These are phyloP conservation scores for Capsella rubella DNA, from an alignment of 441 rosid genomes.

Conservation along the genomic window DNA sequence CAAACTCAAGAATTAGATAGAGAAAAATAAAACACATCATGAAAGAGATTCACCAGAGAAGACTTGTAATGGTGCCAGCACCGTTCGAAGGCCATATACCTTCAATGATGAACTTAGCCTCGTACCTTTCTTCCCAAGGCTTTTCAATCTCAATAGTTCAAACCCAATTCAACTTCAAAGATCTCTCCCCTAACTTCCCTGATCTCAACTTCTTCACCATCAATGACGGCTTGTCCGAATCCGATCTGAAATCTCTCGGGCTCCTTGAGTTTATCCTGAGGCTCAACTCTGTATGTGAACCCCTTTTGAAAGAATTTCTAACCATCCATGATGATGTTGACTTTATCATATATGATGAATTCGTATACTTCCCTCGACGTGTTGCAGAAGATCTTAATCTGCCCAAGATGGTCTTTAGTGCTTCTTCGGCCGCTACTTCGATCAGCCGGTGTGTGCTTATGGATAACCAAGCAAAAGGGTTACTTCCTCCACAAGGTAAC, in stretches of 20 bases:
- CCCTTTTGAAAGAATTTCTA: constrained; percentile 40
- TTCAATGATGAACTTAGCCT: constrained; percentile 55
- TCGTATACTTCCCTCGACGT: constrained; percentile 50
- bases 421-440: constrained; percentile 46
- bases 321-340: constrained; percentile 25
- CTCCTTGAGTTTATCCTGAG: constrained; percentile 27
- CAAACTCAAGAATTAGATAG: neutral
- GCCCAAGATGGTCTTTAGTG: constrained; percentile 51
- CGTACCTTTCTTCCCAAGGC: constrained; percentile 46
- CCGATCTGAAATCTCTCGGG: constrained; percentile 18
- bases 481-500: constrained; percentile 27
- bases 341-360: constrained; percentile 59
- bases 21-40: neutral
- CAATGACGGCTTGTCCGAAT: constrained; percentile 41
- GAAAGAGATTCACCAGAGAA: constrained; percentile 15
- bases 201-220: constrained; percentile 42
- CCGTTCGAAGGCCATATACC: constrained; percentile 57
- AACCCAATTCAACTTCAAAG: constrained; percentile 29
- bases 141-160: constrained; percentile 40
- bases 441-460: constrained; percentile 39
- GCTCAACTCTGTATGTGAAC: constrained; percentile 43
- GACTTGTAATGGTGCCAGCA: constrained; percentile 42
- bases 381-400: constrained; percentile 49
- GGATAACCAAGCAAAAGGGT: constrained; percentile 14
- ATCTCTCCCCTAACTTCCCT: constrained; percentile 36